Conservation (phyloP, 139 green algal species). For the Edaphochlamys debaryana region DNA sequence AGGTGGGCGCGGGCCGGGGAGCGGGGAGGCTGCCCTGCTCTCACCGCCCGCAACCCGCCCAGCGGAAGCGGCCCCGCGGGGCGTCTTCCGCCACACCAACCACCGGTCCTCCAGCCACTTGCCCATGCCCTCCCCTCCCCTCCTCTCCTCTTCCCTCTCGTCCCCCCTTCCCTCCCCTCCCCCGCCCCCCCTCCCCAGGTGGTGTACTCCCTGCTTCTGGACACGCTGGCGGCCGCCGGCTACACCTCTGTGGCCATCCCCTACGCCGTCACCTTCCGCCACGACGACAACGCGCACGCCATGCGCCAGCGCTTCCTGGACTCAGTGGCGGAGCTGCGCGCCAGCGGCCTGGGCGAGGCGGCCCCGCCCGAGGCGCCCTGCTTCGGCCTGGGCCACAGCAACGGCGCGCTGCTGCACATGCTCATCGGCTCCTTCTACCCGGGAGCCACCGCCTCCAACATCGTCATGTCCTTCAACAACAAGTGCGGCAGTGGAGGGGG, state of each 20-base stretch:
- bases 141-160: background rate
- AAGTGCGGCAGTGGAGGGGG: conserved; percentile 53
- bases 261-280: conserved; percentile 66
- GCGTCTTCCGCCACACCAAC: no score
- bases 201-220: conserved; percentile 54
- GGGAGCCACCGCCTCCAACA: conserved; percentile 47
- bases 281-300: conserved; percentile 50
- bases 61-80: no score
- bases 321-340: conserved; percentile 42
- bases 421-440: conserved; percentile 54
- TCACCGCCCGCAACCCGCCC: no score
- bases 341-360: background rate
- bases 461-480: conserved; percentile 80
- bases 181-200: conserved; percentile 21
- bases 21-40: no score
- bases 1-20: conserved; percentile 41
- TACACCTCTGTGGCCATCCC: conserved; percentile 77
- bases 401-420: conserved; percentile 75
- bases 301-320: conserved; percentile 46
- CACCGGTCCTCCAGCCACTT: background rate
- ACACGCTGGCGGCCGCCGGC: conserved; percentile 55
- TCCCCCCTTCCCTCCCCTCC: background rate
- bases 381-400: conserved; percentile 73
- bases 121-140: background rate
- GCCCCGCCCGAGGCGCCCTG: conserved; percentile 37